Base-by-base conservation (phyloP, 495 filamentous ascomycete genomes). In the Penicillium argentinense region DNA sequence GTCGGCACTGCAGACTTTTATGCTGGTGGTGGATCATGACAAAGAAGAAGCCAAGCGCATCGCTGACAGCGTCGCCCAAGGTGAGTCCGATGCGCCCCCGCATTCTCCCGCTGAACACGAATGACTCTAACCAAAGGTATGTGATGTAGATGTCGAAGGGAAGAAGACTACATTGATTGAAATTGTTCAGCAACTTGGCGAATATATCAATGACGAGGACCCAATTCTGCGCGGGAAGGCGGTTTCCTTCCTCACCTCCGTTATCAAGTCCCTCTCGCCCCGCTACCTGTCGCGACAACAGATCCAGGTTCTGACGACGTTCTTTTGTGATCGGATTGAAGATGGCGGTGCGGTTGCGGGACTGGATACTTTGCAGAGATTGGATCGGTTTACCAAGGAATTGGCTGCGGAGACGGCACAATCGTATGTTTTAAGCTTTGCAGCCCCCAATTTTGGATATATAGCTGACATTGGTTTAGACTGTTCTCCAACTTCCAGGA, bases 181-280 rank as follows among this genome's bases (percentile, higher is more conserved):
- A 28, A 64, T 87, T 25, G 80, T 89, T 12, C 80, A 87, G 58
- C 80, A 78, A 9, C 67, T 89, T 19, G 82, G 79, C 9, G 81
- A 85, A 64, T 87, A 86, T 42, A 74, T 89, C 47, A 87, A 85
- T 39, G 79, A 85, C 53, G 85, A 88, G 46, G 84, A 89, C 62
- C 70, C 71, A 30, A 74, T 76, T 21, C 60, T 83, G 18, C 76
- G 86, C 6, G 74, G 81, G 16, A 86, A 84, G 67, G 81, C 83
- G 1, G 76, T 89, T 49, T 76, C 78, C 25, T 89, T 84, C 62
- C 77, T 89, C 27, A 80, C 85, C 2, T 77, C 82, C 22, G 77
- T 88, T 33, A 78, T 89, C 43, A 70, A 64, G 39, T 69, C 69
- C 21, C 59, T 88, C 2, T 69, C 78, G n/a, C 64, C 75, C 13